Conservation (phyloP, 2,329 filamentous ascomycete species). For the Arthrinium puccinioides region DNA sequence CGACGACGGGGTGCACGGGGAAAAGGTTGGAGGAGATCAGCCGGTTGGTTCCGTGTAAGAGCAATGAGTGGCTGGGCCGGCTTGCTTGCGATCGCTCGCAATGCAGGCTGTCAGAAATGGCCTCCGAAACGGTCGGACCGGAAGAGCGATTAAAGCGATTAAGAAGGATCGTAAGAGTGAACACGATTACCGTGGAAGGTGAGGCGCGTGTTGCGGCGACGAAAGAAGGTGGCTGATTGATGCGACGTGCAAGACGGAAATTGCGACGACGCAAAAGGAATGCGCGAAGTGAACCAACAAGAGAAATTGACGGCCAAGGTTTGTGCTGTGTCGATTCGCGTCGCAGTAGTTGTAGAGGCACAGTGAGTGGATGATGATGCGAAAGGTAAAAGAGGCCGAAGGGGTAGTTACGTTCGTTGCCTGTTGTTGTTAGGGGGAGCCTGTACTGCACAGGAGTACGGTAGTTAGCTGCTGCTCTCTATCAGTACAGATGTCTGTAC, state of each 20-base stretch:
- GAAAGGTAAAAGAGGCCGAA: constrained; percentile 4
- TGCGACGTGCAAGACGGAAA: not conserved
- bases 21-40: too few species aligned
- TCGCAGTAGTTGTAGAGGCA: constrained; percentile 2
- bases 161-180: not conserved
- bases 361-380: constrained; percentile 6
- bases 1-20: too few species aligned
- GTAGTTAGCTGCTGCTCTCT: too few species aligned
- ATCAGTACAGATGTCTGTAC: too few species aligned
- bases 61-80: too few species aligned
- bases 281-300: constrained; percentile 5
- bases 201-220: not conserved
- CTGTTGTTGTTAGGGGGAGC: too few species aligned
- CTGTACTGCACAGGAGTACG: too few species aligned
- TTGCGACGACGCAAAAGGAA: constrained; percentile 6
- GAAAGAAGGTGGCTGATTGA: not conserved
- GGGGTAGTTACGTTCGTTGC: too few species aligned
- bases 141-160: not conserved
- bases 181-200: not conserved
- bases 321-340: constrained; percentile 2
- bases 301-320: not conserved
- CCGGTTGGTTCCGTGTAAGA: too few species aligned
- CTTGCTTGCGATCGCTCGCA: too few species aligned
- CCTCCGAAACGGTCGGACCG: too few species aligned
- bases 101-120: too few species aligned